A percentile compares a stretch with the other conserved stretches of the same genome.
Evolutionary conservation across 805 yeast species (phyloP).

Genomic region (Metschnikowia cerradonensis): DNA sequence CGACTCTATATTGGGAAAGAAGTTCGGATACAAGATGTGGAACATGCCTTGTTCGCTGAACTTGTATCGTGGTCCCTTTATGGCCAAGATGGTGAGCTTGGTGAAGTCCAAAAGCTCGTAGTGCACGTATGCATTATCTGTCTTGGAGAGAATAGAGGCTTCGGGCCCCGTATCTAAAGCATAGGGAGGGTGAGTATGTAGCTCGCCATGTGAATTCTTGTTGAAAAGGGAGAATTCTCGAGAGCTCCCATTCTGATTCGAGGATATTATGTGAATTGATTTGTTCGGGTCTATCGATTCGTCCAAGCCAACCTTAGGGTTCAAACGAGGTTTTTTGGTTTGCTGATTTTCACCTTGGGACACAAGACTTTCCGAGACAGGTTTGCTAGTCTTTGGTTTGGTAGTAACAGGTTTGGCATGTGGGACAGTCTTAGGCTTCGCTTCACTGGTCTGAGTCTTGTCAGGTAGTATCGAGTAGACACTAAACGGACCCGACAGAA

Average conservation of each 20-base stretch:
- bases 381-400: background rate
- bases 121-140: conserved; percentile 33
- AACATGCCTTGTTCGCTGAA: conserved; percentile 40
- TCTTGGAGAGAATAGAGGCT: conserved; percentile 22
- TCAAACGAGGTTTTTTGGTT: background rate
- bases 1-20: conserved; percentile 39
- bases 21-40: conserved; percentile 42
- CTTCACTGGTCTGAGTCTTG: background rate
- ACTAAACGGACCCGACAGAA: conserved; percentile 10
- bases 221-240: background rate
- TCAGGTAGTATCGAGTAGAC: conserved; percentile 1
- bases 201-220: background rate
- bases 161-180: conserved; percentile 21
- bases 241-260: background rate
- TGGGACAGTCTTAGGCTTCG: background rate
- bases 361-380: background rate
- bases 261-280: background rate
- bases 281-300: background rate
- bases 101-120: conserved; percentile 32
- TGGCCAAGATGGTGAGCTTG: conserved; percentile 37
- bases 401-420: background rate
- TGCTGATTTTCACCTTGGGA: background rate
- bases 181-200: background rate
- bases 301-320: no score
- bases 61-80: conserved; percentile 36